Evolutionary conservation across 495 filamentous ascomycete species (phyloP).

Genomic region (Tuber microsphaerosporum): DNA sequence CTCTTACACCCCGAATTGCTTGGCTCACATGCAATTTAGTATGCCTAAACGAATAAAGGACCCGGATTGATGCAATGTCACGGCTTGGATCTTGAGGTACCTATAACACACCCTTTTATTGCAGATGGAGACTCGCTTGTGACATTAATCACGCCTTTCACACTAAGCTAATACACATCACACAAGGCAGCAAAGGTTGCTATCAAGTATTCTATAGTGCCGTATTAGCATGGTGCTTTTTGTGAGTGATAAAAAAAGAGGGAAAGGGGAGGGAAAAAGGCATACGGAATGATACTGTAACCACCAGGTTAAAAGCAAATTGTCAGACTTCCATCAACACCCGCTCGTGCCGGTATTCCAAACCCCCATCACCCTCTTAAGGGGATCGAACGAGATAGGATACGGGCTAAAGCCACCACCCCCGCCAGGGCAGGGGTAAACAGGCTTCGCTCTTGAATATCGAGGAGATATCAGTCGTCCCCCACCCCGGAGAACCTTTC

Average conservation of each 20-base stretch:
- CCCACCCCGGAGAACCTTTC: conserved; percentile 6
- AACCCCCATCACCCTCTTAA: neutral
- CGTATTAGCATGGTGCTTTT: neutral
- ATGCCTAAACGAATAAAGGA: neutral
- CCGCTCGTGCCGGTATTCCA: conserved; percentile 10
- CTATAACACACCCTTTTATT: neutral
- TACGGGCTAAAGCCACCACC: conserved; percentile 9
- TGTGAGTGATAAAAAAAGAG: neutral
- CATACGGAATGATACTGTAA: neutral
- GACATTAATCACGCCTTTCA: neutral
- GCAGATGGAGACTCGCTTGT: neutral
- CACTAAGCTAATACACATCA: neutral
- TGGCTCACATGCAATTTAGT: neutral
- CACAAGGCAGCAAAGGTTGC: neutral
- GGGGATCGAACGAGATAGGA: conserved; percentile 8
- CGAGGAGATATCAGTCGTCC: neutral
- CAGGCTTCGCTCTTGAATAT: too few species aligned
- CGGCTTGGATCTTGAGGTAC: neutral
- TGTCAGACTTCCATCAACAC: conserved; percentile 20
- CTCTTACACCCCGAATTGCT: neutral
- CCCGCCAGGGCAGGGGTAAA: neutral
- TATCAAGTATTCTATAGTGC: neutral
- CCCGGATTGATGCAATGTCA: neutral
- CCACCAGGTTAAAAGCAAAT: neutral
- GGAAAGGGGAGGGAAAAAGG: conserved; percentile 7